Evolutionary conservation across 1,139 yeast genomes (phyloP).

Genomic region (Diutina ranongensis): DNA sequence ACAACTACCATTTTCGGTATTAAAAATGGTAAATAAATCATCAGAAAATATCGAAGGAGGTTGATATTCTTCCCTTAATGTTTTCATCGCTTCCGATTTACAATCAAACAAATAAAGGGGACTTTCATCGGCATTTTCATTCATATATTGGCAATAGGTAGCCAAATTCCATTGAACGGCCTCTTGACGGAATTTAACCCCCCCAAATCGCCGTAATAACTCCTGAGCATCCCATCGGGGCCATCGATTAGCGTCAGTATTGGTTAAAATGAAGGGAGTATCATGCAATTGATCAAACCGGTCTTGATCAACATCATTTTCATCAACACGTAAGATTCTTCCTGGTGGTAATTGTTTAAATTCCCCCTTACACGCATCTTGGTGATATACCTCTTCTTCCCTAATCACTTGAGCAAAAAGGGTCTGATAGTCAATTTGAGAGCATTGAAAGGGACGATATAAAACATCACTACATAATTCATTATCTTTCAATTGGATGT

Average conservation of each 20-base stretch:
- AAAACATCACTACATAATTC: conserved; percentile 44
- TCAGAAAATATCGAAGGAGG: conserved; percentile 41
- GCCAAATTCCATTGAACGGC: conserved; percentile 68
- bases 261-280: conserved; percentile 58
- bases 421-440: conserved; percentile 49
- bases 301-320: conserved; percentile 25
- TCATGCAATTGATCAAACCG: conserved; percentile 39
- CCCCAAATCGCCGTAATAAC: conserved; percentile 42
- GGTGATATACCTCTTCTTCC: conserved; percentile 30
- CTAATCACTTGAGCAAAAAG: conserved; percentile 36
- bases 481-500: conserved; percentile 26
- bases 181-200: conserved; percentile 67
- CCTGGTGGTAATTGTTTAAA: background rate
- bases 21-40: conserved; percentile 37
- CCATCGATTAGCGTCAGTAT: conserved; percentile 35
- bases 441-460: conserved; percentile 71
- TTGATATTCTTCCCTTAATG: conserved; percentile 40
- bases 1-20: conserved; percentile 21
- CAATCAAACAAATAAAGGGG: conserved; percentile 85
- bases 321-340: conserved; percentile 36
- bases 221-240: conserved; percentile 52
- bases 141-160: conserved; percentile 51
- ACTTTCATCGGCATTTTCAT: conserved; percentile 58
- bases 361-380: conserved; percentile 5
- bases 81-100: conserved; percentile 49